Evolutionary conservation across 345 rosid genomes (phyloP).

Genomic region (Eucalyptus lansdowneana): DNA sequence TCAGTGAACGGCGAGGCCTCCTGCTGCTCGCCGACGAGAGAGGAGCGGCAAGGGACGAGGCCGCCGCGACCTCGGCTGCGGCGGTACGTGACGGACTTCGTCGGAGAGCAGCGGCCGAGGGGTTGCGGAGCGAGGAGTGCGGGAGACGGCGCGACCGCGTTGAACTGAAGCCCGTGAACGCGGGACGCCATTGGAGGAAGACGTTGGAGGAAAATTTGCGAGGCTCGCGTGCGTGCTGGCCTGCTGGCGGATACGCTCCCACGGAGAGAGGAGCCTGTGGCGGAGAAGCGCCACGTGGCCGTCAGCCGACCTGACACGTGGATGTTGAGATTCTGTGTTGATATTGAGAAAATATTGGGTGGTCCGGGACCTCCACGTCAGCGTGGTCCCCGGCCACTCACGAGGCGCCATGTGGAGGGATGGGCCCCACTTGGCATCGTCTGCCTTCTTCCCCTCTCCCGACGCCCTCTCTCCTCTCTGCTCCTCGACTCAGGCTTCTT

Average conservation of each 20-base stretch:
- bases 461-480: no score
- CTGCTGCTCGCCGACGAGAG: slow-evolving; percentile 12
- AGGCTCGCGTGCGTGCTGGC: not conserved
- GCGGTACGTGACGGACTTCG: not conserved
- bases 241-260: not conserved
- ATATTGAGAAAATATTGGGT: no score
- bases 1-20: slow-evolving; percentile 25
- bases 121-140: not conserved
- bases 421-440: no score
- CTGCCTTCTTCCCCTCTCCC: no score
- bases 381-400: no score
- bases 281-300: not conserved
- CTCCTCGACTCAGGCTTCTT: no score
- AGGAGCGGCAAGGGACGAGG: not conserved
- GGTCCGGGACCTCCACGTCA: no score
- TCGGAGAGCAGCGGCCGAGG: not conserved
- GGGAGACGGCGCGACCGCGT: not conserved
- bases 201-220: not conserved
- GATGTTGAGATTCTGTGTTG: not conserved
- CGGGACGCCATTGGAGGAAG: not conserved
- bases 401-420: no score
- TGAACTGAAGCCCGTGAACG: not conserved
- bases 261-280: rapidly evolving
- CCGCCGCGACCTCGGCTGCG: not conserved
- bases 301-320: not conserved